Evolutionary conservation across 2,329 filamentous ascomycete genomes (phyloP).

Genomic region (Diaporthe eres): DNA sequence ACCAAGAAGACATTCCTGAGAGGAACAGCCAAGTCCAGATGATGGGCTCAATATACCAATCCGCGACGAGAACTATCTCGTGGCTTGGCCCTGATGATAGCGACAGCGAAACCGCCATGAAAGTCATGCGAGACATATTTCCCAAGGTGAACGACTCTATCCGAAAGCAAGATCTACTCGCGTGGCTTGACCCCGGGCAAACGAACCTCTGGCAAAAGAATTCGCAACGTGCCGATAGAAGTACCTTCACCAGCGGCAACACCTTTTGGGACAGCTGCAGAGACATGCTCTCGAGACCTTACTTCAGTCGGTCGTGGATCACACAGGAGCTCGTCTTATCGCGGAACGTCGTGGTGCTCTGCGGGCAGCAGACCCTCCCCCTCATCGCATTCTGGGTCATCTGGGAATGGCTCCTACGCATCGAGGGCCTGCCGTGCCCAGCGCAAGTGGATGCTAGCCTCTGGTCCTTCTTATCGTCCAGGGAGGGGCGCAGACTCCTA

Average conservation of each 20-base stretch:
- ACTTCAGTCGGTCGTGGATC: conserved; percentile 20
- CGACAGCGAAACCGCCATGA: neutral
- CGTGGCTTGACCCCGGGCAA: neutral
- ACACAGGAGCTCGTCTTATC: conserved; percentile 17
- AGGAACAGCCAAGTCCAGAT: conserved; percentile 22
- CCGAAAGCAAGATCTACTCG: neutral
- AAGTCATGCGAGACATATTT: neutral
- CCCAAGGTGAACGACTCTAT: conserved; percentile 4
- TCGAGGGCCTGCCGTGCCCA: conserved; percentile 9
- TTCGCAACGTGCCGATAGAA: neutral
- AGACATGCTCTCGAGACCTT: neutral
- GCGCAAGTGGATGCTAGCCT: neutral
- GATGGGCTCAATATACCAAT: conserved; percentile 11
- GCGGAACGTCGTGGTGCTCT: conserved; percentile 5
- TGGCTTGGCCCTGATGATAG: conserved; percentile 3
- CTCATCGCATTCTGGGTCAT: neutral
- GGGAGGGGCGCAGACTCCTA: conserved; percentile 4
- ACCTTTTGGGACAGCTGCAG: conserved; percentile 5
- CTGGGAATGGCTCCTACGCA: conserved; percentile 10
- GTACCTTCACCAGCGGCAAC: neutral
- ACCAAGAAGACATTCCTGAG: conserved; percentile 12
- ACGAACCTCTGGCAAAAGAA: neutral
- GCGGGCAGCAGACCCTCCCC: conserved; percentile 17
- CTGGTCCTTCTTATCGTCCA: neutral
- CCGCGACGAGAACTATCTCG: neutral